Conservation (phyloP, 495 filamentous ascomycete species). For the Hypoxylon fuscum region DNA sequence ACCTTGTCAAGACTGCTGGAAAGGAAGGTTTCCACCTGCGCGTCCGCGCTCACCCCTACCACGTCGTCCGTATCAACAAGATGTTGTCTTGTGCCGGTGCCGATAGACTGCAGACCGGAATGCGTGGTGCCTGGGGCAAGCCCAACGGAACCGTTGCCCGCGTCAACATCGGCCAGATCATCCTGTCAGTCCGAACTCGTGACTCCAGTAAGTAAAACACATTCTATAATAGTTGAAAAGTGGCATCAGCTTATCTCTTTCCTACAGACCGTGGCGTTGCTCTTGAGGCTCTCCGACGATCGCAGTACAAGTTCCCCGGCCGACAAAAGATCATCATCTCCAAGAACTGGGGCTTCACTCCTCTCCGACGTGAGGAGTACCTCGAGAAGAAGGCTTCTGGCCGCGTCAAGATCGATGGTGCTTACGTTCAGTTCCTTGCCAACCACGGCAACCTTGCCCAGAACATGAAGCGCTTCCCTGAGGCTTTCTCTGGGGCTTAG, state of each 20-base stretch:
- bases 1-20: constrained; percentile 95
- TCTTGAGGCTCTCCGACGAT: constrained; percentile 97
- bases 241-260: constrained; percentile 28
- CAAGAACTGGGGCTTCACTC: constrained; percentile 99
- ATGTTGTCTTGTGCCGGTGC: constrained; percentile 99
- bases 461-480: constrained; percentile 93
- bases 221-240: background rate
- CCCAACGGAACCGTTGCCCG: constrained; percentile 97
- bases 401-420: constrained; percentile 92
- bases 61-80: constrained; percentile 99
- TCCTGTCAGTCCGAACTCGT: constrained; percentile 95
- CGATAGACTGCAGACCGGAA: constrained; percentile 99
- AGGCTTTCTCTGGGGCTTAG: constrained; percentile 74
- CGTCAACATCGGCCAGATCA: constrained; percentile 99
- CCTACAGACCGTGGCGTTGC: constrained; percentile 89
- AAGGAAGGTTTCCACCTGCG: constrained; percentile 99
- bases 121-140: constrained; percentile 99
- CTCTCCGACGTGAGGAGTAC: constrained; percentile 96
- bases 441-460: constrained; percentile 84
- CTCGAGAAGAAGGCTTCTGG: constrained; percentile 88
- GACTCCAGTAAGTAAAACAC: constrained; percentile 72
- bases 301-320: constrained; percentile 99
- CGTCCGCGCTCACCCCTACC: constrained; percentile 97
- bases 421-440: constrained; percentile 97
- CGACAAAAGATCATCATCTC: constrained; percentile 99